These are phyloP conservation scores for Moesziomyces antarcticus DNA, from an alignment of 1,284 basidiomycete genomes.

Conservation along the genomic window DNA sequence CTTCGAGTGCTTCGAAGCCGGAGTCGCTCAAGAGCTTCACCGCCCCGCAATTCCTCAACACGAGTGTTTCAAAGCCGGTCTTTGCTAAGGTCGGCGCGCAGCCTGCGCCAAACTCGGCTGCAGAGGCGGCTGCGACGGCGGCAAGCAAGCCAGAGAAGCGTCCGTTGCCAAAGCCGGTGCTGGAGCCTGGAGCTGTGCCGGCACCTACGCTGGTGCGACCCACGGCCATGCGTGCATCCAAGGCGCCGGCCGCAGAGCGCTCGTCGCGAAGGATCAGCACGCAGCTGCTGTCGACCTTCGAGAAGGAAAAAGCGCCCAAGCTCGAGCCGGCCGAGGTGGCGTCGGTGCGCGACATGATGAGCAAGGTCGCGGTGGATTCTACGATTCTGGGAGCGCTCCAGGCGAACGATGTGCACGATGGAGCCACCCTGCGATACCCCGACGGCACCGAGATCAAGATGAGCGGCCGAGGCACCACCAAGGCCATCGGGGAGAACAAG, in stretches of 20 bases:
- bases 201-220: conserved; percentile 33
- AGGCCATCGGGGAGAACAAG: conserved; percentile 53
- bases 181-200: conserved; percentile 31
- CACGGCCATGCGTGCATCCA: conserved; percentile 30
- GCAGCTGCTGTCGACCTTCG: conserved; percentile 36
- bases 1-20: conserved; percentile 13
- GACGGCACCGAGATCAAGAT: conserved; percentile 44
- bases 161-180: conserved; percentile 34
- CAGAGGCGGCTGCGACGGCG: background rate
- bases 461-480: conserved; percentile 57
- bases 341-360: conserved; percentile 36
- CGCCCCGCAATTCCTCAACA: conserved; percentile 55
- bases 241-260: conserved; percentile 15
- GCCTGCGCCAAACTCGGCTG: background rate
- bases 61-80: conserved; percentile 34
- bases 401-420: conserved; percentile 9
- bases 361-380: conserved; percentile 40
- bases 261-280: conserved; percentile 32
- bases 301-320: conserved; percentile 17
- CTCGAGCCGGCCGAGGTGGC: conserved; percentile 3
- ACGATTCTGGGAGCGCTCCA: conserved; percentile 34
- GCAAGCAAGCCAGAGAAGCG: conserved; percentile 25
- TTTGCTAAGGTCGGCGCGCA: conserved; percentile 26
- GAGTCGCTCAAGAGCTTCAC: conserved; percentile 40
- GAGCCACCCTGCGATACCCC: conserved; percentile 20